Percentiles rank a stretch among this genome's conserved stretches.
Evolutionary conservation across 441 rosid species (phyloP).

Genomic region (Mallotus repandus): DNA sequence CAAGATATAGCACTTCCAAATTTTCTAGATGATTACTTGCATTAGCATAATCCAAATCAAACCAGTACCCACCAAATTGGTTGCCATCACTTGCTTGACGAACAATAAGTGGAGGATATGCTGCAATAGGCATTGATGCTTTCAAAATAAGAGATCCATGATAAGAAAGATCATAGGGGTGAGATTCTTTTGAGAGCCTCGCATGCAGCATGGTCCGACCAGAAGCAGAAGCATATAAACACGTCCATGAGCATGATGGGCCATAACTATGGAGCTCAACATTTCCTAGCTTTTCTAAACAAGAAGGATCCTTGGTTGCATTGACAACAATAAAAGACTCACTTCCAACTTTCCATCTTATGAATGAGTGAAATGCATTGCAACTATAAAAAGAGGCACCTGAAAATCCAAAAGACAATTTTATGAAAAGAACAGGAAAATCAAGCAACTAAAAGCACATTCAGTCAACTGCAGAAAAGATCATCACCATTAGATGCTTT

Average conservation of each 20-base stretch:
- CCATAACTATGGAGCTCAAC: constrained; percentile 35
- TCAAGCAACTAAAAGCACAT: constrained; percentile 27
- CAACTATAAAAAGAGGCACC: constrained; percentile 76
- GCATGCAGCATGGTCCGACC: constrained; percentile 83
- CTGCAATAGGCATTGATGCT: constrained; percentile 74
- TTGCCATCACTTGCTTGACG: constrained; percentile 76
- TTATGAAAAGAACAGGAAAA: constrained; percentile 28
- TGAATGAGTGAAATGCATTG: constrained; percentile 68
- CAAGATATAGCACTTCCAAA: constrained; percentile 66
- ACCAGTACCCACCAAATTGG: constrained; percentile 90
- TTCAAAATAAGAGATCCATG: constrained; percentile 58
- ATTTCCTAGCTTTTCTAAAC: constrained; percentile 39
- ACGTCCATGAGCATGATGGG: constrained; percentile 83
- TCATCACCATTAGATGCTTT: constrained; percentile 69
- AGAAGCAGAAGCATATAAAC: constrained; percentile 62
- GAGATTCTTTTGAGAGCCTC: constrained; percentile 63
- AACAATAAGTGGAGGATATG: constrained; percentile 71
- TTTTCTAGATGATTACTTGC: constrained; percentile 44
- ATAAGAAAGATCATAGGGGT: constrained; percentile 49
- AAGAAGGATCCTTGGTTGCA: constrained; percentile 45
- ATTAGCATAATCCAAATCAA: constrained; percentile 47
- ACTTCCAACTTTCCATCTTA: constrained; percentile 81
- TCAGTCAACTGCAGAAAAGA: constrained; percentile 22
- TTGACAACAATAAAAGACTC: constrained; percentile 65
- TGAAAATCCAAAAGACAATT: constrained; percentile 33